Percentiles rank a stretch among this genome's conserved stretches.
These are phyloP conservation scores for Arachnopeziza araneosa DNA, from an alignment of 2,329 filamentous ascomycete species.

Conservation along the genomic window DNA sequence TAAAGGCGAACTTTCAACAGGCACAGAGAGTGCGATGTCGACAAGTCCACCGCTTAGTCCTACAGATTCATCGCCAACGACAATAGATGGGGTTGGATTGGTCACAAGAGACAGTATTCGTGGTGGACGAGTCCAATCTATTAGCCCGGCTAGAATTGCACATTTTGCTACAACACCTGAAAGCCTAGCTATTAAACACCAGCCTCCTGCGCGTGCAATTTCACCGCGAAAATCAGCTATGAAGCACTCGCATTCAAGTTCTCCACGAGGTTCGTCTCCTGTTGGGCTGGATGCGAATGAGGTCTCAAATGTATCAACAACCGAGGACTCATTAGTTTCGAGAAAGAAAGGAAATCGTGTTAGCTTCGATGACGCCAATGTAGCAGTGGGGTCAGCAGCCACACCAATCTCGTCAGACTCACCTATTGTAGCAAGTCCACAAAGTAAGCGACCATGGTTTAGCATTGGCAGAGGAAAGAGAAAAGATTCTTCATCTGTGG, in stretches of 20 bases:
- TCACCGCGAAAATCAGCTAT: conserved; percentile 75
- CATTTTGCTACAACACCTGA: conserved; percentile 58
- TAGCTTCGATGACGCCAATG: conserved; percentile 66
- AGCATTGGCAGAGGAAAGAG: conserved; percentile 45
- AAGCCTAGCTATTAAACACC: conserved; percentile 54
- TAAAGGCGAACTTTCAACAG: conserved; percentile 20
- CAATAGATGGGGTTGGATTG: conserved; percentile 4
- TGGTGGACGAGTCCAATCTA: conserved; percentile 33
- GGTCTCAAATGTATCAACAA: conserved; percentile 34
- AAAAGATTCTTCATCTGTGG: conserved; percentile 41
- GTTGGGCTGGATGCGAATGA: conserved; percentile 37
- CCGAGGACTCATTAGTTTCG: conserved; percentile 22
- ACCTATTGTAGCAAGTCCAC: conserved; percentile 35
- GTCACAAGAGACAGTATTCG: conserved; percentile 22
- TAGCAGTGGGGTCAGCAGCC: conserved; percentile 46
- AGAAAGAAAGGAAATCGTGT: conserved; percentile 65
- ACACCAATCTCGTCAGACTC: conserved; percentile 36
- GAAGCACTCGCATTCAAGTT: conserved; percentile 50
- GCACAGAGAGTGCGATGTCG: conserved; percentile 16
- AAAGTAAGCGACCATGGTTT: conserved; percentile 46
- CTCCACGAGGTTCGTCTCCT: conserved; percentile 47
- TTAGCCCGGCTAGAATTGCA: conserved; percentile 62
- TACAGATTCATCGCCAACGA: conserved; percentile 2
- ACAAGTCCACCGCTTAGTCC: conserved; percentile 18
- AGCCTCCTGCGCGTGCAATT: conserved; percentile 63